Evolutionary conservation across 1,139 yeast species (phyloP).

Genomic region (Taiozyma sp.): DNA sequence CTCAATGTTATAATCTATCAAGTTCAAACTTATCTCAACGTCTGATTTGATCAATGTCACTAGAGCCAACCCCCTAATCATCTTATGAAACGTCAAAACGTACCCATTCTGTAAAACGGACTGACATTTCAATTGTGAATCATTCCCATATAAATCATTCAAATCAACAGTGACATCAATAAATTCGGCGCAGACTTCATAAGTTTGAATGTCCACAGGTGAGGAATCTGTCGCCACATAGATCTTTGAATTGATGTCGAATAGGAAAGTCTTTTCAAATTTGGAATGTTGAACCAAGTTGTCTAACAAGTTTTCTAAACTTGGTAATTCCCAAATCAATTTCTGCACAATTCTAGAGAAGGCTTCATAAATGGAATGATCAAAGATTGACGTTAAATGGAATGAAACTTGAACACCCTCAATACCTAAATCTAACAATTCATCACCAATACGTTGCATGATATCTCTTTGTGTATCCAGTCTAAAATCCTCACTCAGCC

Average conservation of each 20-base stretch:
- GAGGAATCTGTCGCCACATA: conserved; percentile 95
- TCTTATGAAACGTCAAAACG: conserved; percentile 75
- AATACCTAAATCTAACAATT: conserved; percentile 78
- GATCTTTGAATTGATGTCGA: conserved; percentile 90
- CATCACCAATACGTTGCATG: conserved; percentile 94
- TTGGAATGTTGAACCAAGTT: conserved; percentile 84
- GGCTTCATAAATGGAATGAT: conserved; percentile 94
- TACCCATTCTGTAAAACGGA: conserved; percentile 80
- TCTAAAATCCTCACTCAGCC: conserved; percentile 87
- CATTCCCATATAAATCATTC: conserved; percentile 57
- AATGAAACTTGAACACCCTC: conserved; percentile 91
- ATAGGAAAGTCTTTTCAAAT: conserved; percentile 86
- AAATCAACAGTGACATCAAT: conserved; percentile 91
- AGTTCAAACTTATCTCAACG: conserved; percentile 53
- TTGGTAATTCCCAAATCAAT: conserved; percentile 81
- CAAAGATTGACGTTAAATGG: conserved; percentile 89
- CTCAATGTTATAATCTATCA: conserved; percentile 86
- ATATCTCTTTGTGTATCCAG: conserved; percentile 94
- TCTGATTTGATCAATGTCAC: conserved; percentile 78
- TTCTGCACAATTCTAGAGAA: conserved; percentile 90
- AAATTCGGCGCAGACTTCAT: conserved; percentile 95
- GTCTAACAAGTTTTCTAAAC: conserved; percentile 83
- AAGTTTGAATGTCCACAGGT: conserved; percentile 92
- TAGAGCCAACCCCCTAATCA: conserved; percentile 89
- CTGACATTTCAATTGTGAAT: conserved; percentile 49